Evolutionary conservation across 306 rosid genomes (phyloP).

Genomic region (Senna siamea): DNA sequence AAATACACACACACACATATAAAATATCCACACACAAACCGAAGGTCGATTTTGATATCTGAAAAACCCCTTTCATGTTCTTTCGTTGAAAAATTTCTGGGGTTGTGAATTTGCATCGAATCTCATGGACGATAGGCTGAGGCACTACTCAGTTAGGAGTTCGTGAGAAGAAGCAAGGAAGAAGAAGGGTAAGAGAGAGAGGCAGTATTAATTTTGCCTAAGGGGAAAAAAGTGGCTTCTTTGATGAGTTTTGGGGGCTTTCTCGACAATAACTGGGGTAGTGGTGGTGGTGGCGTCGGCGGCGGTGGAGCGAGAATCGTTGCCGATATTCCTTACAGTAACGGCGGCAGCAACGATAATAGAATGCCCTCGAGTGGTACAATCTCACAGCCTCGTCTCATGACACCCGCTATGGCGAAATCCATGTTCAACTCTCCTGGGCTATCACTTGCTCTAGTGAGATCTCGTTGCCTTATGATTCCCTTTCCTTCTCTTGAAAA

Average conservation of each 20-base stretch:
- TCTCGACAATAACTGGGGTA: conserved; percentile 66
- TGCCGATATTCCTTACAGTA: conserved; percentile 61
- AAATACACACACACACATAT: neutral
- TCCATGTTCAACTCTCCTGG: conserved; percentile 95
- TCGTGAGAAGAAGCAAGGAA: neutral
- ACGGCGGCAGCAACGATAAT: conserved; percentile 33
- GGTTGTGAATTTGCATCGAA: conserved; percentile 22
- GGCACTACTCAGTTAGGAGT: neutral
- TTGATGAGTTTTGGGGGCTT: conserved; percentile 98
- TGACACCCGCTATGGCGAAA: conserved; percentile 79
- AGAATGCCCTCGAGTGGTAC: conserved; percentile 71
- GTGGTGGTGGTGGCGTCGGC: conserved; percentile 46
- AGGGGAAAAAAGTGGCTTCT: conserved; percentile 36
- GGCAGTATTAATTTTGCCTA: no score
- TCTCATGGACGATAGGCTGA: conserved; percentile 9
- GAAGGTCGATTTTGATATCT: no score
- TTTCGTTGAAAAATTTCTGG: no score
- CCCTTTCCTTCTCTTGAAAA: no score
- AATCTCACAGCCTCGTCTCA: conserved; percentile 71
- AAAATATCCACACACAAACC: neutral
- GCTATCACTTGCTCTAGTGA: conserved; percentile 88
- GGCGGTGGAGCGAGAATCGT: conserved; percentile 55
- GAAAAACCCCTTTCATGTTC: no score
- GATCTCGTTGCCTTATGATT: conserved; percentile 8
- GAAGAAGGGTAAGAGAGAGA: neutral